phyloP scores from a whole-genome alignment of 1,284 basidiomycete genomes.

The Boletellus dicymbophilus region DNA sequence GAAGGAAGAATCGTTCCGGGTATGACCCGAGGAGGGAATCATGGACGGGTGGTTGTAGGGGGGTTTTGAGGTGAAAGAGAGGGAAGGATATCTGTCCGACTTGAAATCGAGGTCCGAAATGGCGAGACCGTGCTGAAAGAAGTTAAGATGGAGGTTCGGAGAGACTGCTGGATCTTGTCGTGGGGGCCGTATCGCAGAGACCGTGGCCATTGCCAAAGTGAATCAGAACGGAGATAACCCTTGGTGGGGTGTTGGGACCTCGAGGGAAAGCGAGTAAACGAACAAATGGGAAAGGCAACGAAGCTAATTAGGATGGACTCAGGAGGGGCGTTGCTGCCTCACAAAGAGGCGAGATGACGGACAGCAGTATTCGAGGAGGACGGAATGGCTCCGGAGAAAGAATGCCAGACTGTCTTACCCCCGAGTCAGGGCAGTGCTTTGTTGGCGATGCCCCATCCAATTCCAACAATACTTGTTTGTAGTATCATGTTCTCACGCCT shows the following conservation, averaged over 20 bases:
- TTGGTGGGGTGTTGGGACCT: constrained; percentile 8
- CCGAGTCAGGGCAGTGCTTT: constrained; percentile 17
- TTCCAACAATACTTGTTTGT: constrained; percentile 19
- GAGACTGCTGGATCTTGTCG: constrained; percentile 40
- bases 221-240: constrained; percentile 22
- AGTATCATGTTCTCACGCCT: constrained; percentile 24
- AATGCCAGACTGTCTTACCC: constrained; percentile 3
- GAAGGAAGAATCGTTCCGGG: constrained; percentile 18
- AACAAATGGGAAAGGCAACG: constrained; percentile 9
- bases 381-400: background rate
- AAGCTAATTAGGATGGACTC: constrained; percentile 1
- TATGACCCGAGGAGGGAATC: constrained; percentile 24
- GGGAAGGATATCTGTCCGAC: constrained; percentile 60
- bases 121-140: constrained; percentile 55
- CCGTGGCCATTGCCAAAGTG: constrained; percentile 46
- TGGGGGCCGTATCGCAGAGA: constrained; percentile 43
- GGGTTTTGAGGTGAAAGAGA: constrained; percentile 32
- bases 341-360: background rate
- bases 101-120: constrained; percentile 58
- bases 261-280: constrained; percentile 13
- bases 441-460: constrained; percentile 16
- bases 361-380: background rate
- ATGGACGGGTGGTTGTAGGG: constrained; percentile 32
- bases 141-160: constrained; percentile 33
- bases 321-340: background rate